These are phyloP conservation scores for Thinopyrum elongatum DNA, from an alignment of 176 grass and related monocot genomes.

Conservation along the genomic window DNA sequence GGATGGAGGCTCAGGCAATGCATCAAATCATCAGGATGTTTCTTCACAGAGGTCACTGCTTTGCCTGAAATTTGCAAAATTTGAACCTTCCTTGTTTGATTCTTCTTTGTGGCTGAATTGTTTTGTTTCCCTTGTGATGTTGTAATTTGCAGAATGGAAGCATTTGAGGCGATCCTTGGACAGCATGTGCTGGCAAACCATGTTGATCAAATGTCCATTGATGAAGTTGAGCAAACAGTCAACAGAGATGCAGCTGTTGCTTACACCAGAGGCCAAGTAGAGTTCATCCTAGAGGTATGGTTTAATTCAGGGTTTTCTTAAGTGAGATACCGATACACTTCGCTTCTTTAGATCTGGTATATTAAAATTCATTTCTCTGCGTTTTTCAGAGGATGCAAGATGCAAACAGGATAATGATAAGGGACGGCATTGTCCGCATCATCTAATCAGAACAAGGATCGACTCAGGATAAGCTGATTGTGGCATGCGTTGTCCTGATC, in stretches of 20 bases:
- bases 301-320: neutral
- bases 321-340: neutral
- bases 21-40: conserved; percentile 51
- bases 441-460: conserved; percentile 42
- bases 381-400: conserved; percentile 90
- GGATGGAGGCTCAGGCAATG: conserved; percentile 47
- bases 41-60: conserved; percentile 58
- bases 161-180: conserved; percentile 68
- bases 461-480: neutral
- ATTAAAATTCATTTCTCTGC: conserved; percentile 13
- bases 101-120: conserved; percentile 16
- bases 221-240: conserved; percentile 70
- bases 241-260: conserved; percentile 53
- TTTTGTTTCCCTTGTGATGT: conserved; percentile 14
- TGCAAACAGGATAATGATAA: conserved; percentile 91
- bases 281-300: conserved; percentile 76
- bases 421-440: conserved; percentile 72
- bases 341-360: neutral
- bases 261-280: conserved; percentile 78
- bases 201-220: conserved; percentile 71
- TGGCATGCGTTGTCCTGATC: neutral
- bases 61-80: conserved; percentile 10
- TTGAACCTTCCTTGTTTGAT: neutral
- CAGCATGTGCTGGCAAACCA: conserved; percentile 86
- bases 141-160: conserved; percentile 54